Percentiles rank a stretch among this genome's conserved stretches.
Conservation (phyloP, 2,329 filamentous ascomycete genomes). For the Rhinocladiella similis region DNA sequence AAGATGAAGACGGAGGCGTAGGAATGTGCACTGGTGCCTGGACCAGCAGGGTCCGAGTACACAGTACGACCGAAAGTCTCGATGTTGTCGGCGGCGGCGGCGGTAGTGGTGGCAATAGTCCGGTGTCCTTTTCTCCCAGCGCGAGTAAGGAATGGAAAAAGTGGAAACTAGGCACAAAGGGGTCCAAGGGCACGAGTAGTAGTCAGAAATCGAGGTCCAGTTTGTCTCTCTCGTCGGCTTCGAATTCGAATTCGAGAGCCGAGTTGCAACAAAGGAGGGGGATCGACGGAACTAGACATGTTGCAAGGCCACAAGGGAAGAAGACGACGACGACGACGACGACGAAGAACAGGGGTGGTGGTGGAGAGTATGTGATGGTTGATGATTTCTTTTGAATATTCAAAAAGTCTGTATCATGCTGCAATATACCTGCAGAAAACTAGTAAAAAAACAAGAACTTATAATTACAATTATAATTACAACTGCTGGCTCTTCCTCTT, state of each 20-base stretch:
- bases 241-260: not conserved
- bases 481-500: too few relatives aligned
- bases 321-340: too few relatives aligned
- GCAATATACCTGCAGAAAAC: too few relatives aligned
- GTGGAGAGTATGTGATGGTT: constrained; percentile 8
- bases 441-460: too few relatives aligned
- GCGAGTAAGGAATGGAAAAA: not conserved
- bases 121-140: constrained; percentile 9
- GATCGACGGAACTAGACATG: constrained; percentile 3
- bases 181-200: not conserved
- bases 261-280: not conserved
- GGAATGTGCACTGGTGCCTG: constrained; percentile 12
- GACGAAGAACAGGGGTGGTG: too few relatives aligned
- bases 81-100: not conserved
- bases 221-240: not conserved
- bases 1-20: not conserved
- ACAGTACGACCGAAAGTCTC: not conserved
- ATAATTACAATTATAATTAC: too few relatives aligned
- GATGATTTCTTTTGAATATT: constrained; percentile 15
- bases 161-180: not conserved
- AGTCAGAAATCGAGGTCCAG: not conserved
- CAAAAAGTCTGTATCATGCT: not conserved
- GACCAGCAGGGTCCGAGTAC: not conserved
- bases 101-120: not conserved
- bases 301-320: constrained; percentile 13